Percentiles rank a stretch among this genome's conserved stretches.
Evolutionary conservation across 1,139 yeast genomes (phyloP).

Genomic region (Chernovozyma sophiae-reginae): DNA sequence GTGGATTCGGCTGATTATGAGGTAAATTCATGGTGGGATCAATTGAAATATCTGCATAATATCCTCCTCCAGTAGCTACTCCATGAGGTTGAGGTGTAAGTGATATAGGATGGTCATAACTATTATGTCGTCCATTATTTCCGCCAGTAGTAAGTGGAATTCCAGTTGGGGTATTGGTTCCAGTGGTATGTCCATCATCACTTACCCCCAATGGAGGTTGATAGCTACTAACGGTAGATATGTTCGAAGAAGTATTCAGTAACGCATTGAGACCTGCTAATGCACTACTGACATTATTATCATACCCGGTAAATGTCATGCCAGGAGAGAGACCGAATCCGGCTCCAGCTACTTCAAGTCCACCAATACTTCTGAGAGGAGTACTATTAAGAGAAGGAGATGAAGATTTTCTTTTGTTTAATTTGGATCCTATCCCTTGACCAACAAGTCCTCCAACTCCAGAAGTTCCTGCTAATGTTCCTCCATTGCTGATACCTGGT

Average conservation of each 20-base stretch:
- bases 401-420: neutral
- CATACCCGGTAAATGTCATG: conserved; percentile 41
- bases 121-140: neutral
- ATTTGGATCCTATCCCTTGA: neutral
- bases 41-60: conserved; percentile 42
- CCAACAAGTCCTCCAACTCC: neutral
- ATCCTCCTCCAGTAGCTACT: conserved; percentile 40
- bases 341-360: conserved; percentile 1
- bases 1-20: conserved; percentile 41
- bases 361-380: neutral
- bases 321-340: conserved; percentile 5
- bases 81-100: conserved; percentile 35
- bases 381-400: conserved; percentile 2
- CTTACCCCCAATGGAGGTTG: conserved; percentile 6
- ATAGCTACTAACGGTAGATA: conserved; percentile 23
- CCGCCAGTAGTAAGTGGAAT: neutral
- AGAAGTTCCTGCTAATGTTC: conserved; percentile 1
- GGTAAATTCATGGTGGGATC: conserved; percentile 50
- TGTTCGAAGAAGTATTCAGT: conserved; percentile 33
- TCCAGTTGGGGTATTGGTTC: conserved; percentile 3
- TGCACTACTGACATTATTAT: conserved; percentile 40
- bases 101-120: conserved; percentile 12
- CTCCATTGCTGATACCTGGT: too few species aligned
- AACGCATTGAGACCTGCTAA: conserved; percentile 47
- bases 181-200: neutral